Conservation (phyloP, 192 early-diverging fungal genomes). For the Podila clonocystis region DNA sequence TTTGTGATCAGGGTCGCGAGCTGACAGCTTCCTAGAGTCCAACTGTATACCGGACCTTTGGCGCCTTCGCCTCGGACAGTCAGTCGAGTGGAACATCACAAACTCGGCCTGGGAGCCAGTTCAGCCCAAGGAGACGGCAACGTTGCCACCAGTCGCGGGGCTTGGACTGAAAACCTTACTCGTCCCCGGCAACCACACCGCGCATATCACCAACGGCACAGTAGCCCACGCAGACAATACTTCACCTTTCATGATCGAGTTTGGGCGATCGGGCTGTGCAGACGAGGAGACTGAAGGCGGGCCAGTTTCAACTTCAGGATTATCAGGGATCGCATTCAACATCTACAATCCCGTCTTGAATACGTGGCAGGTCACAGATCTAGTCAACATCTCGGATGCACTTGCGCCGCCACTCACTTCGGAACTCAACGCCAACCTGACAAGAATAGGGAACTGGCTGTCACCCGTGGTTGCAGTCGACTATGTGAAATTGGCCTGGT, state of each 20-base stretch:
- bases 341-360: slow-evolving; percentile 49
- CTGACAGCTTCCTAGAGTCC: slow-evolving; percentile 30
- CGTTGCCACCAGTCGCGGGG: slow-evolving; percentile 28
- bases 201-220: slow-evolving; percentile 16
- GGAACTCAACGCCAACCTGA: slow-evolving; percentile 12
- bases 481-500: slow-evolving; percentile 27
- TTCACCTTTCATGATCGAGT: slow-evolving; percentile 45
- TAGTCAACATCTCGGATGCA: slow-evolving; percentile 19
- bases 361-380: slow-evolving; percentile 22
- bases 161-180: slow-evolving; percentile 26
- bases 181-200: slow-evolving; percentile 31
- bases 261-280: slow-evolving; percentile 38
- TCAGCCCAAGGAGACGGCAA: slow-evolving; percentile 10
- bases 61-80: slow-evolving; percentile 34
- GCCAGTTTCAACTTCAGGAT: background rate
- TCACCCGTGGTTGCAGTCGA: slow-evolving; percentile 33
- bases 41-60: slow-evolving; percentile 28
- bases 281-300: slow-evolving; percentile 6
- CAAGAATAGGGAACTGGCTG: slow-evolving; percentile 18
- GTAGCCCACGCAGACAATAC: slow-evolving; percentile 12
- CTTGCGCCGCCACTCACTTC: background rate
- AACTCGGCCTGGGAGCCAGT: slow-evolving; percentile 26
- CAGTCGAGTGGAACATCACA: slow-evolving; percentile 27
- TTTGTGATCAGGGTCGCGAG: slow-evolving; percentile 15
- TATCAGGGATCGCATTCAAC: slow-evolving; percentile 42